Evolutionary conservation across 2,329 filamentous ascomycete genomes (phyloP), one percentile per base, ranked within the genome.

Genomic region (Chaetoscypha palmicola): DNA sequence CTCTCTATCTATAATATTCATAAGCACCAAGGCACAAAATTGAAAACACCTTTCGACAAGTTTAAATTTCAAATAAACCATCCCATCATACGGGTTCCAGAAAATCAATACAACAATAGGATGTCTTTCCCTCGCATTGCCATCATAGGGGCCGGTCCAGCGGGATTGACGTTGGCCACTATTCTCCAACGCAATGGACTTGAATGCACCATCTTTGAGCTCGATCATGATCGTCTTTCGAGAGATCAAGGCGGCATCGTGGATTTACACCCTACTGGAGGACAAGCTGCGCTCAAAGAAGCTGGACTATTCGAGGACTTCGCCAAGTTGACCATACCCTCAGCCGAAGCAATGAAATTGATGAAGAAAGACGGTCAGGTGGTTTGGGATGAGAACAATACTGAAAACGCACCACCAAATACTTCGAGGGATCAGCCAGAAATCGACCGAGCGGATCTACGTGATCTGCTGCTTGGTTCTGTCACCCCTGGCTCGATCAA

Each of bases 221-320:
- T 52, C n/a, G 47, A 41, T 4, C 9, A 38, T 1, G n/a, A 20
- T 12, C 16, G 17, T 14, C 20, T 31, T 7, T 34, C 24, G 5
- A 10, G 23, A 4, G 17, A 26, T 2, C 44, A 46, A 21, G 42
- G 63, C 12, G 72, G 73, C 5, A 70, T 60, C 45, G 66, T 77
- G 2, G 74, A 77, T 50, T 60, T 78, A 1, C 72, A 77, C 52
- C 57, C 62, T 0, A 54, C 62, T 5, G 64, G 66, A 1, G 73
- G 73, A 0, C 65, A 72, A 7, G 57, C 61, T 2, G 73, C 71
- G 0, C 54, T 77, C 7, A 60, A 60, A 5, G 66, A 66, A 37
- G 67, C 66, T 11, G 70, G 68, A 0, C 58, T 76, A 11, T 68
- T 58, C 44, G 64, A 68, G 1, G 55, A 64, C 16, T 76, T 76